Base-by-base conservation (phyloP, 1,284 basidiomycete species). In the Austropuccinia psidii region DNA sequence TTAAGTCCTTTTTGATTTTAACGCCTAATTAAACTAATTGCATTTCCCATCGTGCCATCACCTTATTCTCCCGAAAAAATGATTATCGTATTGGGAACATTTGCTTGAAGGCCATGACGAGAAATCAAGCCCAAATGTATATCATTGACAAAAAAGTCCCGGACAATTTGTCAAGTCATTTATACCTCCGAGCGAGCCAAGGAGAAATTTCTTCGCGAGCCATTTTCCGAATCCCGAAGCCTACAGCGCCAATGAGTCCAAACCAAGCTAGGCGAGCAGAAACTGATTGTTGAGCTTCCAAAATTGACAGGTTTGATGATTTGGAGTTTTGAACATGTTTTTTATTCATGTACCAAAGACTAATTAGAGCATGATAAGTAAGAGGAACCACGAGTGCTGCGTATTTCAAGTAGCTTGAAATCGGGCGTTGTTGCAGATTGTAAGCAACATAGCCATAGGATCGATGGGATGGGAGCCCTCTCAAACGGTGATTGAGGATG, bases 111-210 rank as follows among this genome's bases (percentile, higher is more conserved):
- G n/a, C n/a, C n/a, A n/a, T n/a, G n/a, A n/a, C n/a, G n/a, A n/a
- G n/a, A n/a, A n/a, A n/a, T n/a, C n/a, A n/a, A n/a, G n/a, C n/a
- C n/a, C n/a, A n/a, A n/a, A n/a, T n/a, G n/a, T n/a, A n/a, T n/a
- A n/a, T n/a, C n/a, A n/a, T n/a, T n/a, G n/a, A n/a, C n/a, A n/a
- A n/a, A n/a, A n/a, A n/a, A n/a, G n/a, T n/a, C n/a, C n/a, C n/a
- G n/a, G n/a, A n/a, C n/a, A n/a, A n/a, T n/a, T n/a, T n/a, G n/a
- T n/a, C n/a, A 21, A 54, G 5, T 64, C 24, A 64, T 4, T 8
- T 24, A 50, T 57, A 68, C 31, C 65, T 39, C 39, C 37, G 54
- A 29, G 65, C 65, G 19, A 68, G 41, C 65, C 65, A 68, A 27
- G 6, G 21, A 7, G 65, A 52, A 27, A 68, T 45, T n/a, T 49